Base-by-base conservation (phyloP, 2,329 filamentous ascomycete species). In the Ophiocordyceps sinensis region DNA sequence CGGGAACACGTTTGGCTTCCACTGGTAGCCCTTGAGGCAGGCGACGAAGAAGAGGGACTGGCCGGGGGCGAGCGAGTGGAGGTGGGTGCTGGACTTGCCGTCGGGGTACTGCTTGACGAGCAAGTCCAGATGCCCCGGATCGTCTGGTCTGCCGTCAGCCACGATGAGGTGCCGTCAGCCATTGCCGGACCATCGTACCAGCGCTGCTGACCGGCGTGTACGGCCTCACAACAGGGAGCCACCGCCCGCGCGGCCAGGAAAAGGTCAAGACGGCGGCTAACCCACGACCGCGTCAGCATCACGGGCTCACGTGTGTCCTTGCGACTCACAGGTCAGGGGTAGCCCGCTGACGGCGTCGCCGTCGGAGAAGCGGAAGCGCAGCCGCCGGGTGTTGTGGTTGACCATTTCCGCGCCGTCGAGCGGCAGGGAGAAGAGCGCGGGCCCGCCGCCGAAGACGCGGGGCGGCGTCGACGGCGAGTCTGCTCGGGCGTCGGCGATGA, bases 101-200 rank as follows among this genome's bases (percentile, higher is more conserved):
- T 70, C 60, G 3, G 79, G 78, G 50, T 85, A 85, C 43, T 71
- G 65, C 58, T 85, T 85, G 13, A 85, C 69, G 37, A 84, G 61
- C 15, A 85, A 62, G 10, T 82, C 77, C 7, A 85, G 50, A 43
- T 64, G 64, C 6, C 79, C 79, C 2, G 66, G 64, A 31, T 76
- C 64, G 31, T 75, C 73, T 71, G 53, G 79, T 83, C 49, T 85
- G 84, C 0, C 79, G 80, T 35, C 80, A 30, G 28, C 10, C 10
- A 10, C 5, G 28, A n/a, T 10, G 28, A 30, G 14, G 14, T 11
- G 28, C 3, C 28, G 28, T n/a, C n/a, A 34, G 4, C 3, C n/a
- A n/a, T 34, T n/a, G 8, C 8, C 7, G n/a, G 15, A 34, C 8
- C 31, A 3, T 34, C 31, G 11, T 34, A 34, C 31, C 31, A 3